Evolutionary conservation across 768 basidiomycete species (phyloP).

Genomic region (Leucosporidium yakuticum): DNA sequence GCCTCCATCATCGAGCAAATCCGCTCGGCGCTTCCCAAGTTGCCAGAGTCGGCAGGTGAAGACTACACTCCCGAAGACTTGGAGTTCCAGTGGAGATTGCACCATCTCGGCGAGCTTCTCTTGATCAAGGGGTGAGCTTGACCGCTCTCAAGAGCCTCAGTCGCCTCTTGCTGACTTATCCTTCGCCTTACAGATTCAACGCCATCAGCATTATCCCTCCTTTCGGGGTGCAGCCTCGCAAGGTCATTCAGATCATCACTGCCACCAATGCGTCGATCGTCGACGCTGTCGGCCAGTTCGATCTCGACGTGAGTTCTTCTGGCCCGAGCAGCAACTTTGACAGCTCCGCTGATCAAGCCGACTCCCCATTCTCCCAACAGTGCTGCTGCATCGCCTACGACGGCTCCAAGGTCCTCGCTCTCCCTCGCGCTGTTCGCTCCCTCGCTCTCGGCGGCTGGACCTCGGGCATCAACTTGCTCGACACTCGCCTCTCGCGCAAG

Average conservation of each 20-base stretch:
- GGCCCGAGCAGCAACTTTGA: no score
- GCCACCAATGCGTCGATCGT: neutral
- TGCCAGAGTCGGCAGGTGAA: neutral
- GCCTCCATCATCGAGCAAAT: constrained; percentile 15
- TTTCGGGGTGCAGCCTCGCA: neutral
- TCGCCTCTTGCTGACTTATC: neutral
- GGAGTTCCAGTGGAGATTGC: neutral
- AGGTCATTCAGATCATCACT: constrained; percentile 13
- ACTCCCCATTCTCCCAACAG: neutral
- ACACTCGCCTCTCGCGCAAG: constrained; percentile 6
- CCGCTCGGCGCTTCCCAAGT: constrained; percentile 1
- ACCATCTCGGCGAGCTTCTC: constrained; percentile 12
- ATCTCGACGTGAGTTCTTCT: constrained; percentile 9
- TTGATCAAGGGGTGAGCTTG: constrained; percentile 11
- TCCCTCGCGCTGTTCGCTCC: constrained; percentile 4
- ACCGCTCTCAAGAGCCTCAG: no score
- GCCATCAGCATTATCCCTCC: constrained; percentile 15
- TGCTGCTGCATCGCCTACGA: constrained; percentile 8
- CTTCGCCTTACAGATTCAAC: constrained; percentile 2
- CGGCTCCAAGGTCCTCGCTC: constrained; percentile 11
- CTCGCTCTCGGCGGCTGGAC: constrained; percentile 9
- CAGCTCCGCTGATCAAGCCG: neutral
- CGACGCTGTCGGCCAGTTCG: constrained; percentile 13
- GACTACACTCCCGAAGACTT: neutral
- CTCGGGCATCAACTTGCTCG: constrained; percentile 8